phyloP scores from a whole-genome alignment of 257 asterid species.

The Jasminum sambac region DNA sequence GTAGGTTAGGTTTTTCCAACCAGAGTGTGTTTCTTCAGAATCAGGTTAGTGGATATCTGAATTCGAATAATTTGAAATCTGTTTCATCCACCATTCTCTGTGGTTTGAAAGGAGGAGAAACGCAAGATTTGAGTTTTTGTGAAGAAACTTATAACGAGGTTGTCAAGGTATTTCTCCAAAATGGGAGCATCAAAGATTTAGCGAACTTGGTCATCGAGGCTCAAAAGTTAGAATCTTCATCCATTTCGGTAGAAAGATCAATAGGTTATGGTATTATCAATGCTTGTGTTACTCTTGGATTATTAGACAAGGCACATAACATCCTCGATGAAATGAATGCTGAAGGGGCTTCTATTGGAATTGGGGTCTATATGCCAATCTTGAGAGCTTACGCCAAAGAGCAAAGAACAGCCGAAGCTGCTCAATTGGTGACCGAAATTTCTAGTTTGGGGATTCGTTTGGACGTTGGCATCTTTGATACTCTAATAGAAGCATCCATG shows the following conservation, averaged over 20 bases:
- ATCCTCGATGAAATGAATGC: constrained; percentile 85
- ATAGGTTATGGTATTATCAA: constrained; percentile 70
- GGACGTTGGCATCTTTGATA: constrained; percentile 63
- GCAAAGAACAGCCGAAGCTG: constrained; percentile 82
- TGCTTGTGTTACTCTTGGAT: constrained; percentile 64
- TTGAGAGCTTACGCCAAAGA: constrained; percentile 75
- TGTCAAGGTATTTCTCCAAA: constrained; percentile 56
- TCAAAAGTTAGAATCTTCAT: constrained; percentile 66
- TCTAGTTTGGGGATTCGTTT: constrained; percentile 56
- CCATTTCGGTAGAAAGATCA: constrained; percentile 52
- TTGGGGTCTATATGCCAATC: constrained; percentile 79
- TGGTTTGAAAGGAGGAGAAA: constrained; percentile 48
- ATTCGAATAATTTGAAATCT: constrained; percentile 52
- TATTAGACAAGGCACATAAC: constrained; percentile 72
- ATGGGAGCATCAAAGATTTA: constrained; percentile 53
- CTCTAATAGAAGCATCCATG: constrained; percentile 85
- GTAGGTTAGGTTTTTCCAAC: constrained; percentile 52
- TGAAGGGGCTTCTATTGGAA: constrained; percentile 60
- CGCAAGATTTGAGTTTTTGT: constrained; percentile 31
- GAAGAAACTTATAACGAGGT: constrained; percentile 62
- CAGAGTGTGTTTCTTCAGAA: constrained; percentile 43
- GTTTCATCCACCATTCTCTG: constrained; percentile 55
- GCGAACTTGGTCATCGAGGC: constrained; percentile 68
- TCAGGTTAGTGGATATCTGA: constrained; percentile 74
- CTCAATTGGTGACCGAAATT: constrained; percentile 77